Evolutionary conservation across 1,139 yeast species (phyloP).

Genomic region (Yamadazyma sp.): DNA sequence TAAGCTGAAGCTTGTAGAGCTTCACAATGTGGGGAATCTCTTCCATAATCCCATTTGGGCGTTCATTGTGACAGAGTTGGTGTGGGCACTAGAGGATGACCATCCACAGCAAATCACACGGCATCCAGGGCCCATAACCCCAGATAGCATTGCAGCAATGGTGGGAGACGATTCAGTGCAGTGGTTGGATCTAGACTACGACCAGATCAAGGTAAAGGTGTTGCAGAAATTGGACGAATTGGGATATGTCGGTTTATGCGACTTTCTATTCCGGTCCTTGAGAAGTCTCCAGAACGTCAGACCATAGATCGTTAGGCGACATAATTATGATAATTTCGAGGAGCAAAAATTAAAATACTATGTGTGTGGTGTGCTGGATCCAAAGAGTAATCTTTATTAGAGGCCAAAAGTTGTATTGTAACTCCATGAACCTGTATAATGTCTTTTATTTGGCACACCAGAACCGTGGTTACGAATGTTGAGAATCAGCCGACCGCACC

Average conservation of each 20-base stretch:
- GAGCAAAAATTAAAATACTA: not conserved
- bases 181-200: constrained; percentile 36
- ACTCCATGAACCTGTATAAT: too few relatives aligned
- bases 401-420: not conserved
- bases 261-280: constrained; percentile 46
- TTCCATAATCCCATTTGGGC: constrained; percentile 58
- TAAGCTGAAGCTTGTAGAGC: constrained; percentile 21
- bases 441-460: too few relatives aligned
- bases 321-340: not conserved
- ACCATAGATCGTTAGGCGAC: not conserved
- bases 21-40: constrained; percentile 47
- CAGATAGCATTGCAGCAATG: constrained; percentile 26
- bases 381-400: not conserved
- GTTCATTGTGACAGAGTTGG: constrained; percentile 40
- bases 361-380: not conserved
- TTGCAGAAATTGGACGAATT: constrained; percentile 31
- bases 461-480: not conserved
- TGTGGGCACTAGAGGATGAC: constrained; percentile 50
- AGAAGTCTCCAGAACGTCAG: constrained; percentile 24
- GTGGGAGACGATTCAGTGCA: constrained; percentile 18
- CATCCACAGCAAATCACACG: constrained; percentile 25
- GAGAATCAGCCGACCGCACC: not conserved
- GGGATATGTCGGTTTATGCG: constrained; percentile 45
- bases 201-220: constrained; percentile 39
- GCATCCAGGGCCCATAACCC: constrained; percentile 49